Conservation (phyloP, 129 eudicot species). For the Centella asiatica region DNA sequence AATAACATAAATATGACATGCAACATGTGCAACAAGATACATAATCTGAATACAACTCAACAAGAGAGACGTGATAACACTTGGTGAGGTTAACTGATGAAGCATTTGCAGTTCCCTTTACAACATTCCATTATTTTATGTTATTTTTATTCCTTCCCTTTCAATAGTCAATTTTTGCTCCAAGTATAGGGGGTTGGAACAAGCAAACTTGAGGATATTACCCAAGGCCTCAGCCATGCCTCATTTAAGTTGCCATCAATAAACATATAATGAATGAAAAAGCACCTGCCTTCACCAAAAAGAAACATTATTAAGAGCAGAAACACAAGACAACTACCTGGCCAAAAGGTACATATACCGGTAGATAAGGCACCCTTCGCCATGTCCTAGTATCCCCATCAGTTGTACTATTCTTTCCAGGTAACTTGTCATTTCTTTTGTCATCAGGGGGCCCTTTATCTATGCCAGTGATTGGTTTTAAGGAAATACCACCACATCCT, state of each 20-base stretch:
- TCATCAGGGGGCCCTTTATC: constrained; percentile 38
- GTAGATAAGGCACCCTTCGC: constrained; percentile 80
- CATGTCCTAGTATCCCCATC: constrained; percentile 47
- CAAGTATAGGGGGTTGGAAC: no score
- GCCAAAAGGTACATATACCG: constrained; percentile 95
- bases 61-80: neutral
- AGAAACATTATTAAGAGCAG: neutral
- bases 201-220: no score
- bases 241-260: neutral
- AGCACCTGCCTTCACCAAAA: neutral
- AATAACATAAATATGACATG: neutral
- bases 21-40: neutral
- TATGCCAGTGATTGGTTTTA: constrained; percentile 49
- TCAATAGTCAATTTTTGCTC: no score
- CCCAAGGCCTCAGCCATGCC: no score
- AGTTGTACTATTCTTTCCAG: constrained; percentile 30
- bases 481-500: constrained; percentile 93
- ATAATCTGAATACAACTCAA: neutral
- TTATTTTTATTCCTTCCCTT: no score
- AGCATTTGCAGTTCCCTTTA: neutral
- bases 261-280: constrained; percentile 1
- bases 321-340: constrained; percentile 42
- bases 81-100: no score
- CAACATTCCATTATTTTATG: no score
- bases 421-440: constrained; percentile 27